Base-by-base conservation (phyloP, 208 protist species). In the Crithidia acanthocephali region DNA sequence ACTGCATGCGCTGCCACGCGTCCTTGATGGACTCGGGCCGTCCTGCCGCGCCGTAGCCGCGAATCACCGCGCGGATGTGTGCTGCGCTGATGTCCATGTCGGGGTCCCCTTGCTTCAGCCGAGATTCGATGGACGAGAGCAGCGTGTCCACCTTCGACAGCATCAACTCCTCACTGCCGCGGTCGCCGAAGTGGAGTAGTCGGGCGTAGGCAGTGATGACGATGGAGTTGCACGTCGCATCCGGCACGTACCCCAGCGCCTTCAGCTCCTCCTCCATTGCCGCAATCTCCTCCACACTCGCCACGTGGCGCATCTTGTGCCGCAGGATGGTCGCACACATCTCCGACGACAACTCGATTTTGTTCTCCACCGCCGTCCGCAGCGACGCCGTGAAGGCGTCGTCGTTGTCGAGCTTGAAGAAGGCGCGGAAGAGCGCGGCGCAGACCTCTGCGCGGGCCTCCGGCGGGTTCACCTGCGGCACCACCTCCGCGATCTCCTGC, bases 141-240 rank as follows among this genome's bases (percentile, higher is more conserved):
- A 96, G 83, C 6, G 88, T 96, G 62, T 94, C 91, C 55, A 96
- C 91, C 74, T 96, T 96, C 33, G 86, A 82, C 23, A 96, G 72
- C 88, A 96, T 96, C 23, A 96, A 68, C 76, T 96, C 91, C 65
- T 94, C 88, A 65, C 83, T 93, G 0, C 85, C 88, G 23, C 84
- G 74, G 62, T 96, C 91, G 18, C 91, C 88, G 83, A 92, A 96
- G 87, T 94, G 88, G 0, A 92, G 66, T 0, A 96, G 79, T 11
- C 91, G 84, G 10, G 91, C 91, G 71, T 93, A 96, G 9, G 85
- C 84, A 0, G 88, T 87, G 75, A 96, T 96, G 63, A 96, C 80
- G 60, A 96, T 94, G 40, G 88, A 91, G 65, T 93, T 93, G 60
- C 88, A 86, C 15, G 86, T 89, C 20, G 92, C 77, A 37, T 96